Conservation (phyloP, 2,329 filamentous ascomycete genomes). For the Epicoccum sorghinum region DNA sequence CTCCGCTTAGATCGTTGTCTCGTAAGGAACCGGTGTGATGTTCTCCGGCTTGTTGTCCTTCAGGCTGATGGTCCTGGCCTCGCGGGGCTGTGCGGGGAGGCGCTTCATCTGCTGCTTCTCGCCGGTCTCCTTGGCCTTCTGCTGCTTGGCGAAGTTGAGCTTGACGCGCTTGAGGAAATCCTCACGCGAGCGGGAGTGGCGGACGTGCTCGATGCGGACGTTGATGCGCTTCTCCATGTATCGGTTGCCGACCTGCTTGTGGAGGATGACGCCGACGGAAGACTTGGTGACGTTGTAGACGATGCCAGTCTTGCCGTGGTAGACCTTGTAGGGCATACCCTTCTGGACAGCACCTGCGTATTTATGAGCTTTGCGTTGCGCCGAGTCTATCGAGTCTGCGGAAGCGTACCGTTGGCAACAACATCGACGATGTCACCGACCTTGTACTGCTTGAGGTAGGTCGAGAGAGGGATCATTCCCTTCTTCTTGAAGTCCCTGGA, state of each 20-base stretch:
- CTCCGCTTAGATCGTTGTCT: conserved; percentile 88
- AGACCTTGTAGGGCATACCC: conserved; percentile 97
- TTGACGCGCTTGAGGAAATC: conserved; percentile 97
- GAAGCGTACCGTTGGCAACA: conserved; percentile 93
- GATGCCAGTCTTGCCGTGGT: conserved; percentile 95
- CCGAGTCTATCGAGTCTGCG: conserved; percentile 16
- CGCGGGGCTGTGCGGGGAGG: conserved; percentile 79
- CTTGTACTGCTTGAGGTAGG: conserved; percentile 93
- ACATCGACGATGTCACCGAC: conserved; percentile 99
- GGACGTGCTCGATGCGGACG: conserved; percentile 97
- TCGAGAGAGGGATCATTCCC: conserved; percentile 90
- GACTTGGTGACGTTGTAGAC: conserved; percentile 99
- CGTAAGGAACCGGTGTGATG: conserved; percentile 89
- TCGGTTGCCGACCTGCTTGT: conserved; percentile 98
- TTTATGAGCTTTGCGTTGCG: conserved; percentile 18
- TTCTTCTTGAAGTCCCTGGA: conserved; percentile 92
- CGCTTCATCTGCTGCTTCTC: conserved; percentile 91
- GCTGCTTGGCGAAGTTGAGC: conserved; percentile 91
- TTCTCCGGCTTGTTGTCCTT: conserved; percentile 89
- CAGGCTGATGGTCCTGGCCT: conserved; percentile 77
- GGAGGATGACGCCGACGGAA: conserved; percentile 95
- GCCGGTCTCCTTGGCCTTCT: conserved; percentile 89
- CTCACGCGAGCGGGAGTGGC: conserved; percentile 91
- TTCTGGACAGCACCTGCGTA: conserved; percentile 46
- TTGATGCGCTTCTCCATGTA: conserved; percentile 99